A percentile compares a stretch with the other conserved stretches of the same genome.
These are phyloP conservation scores for Paecilomyces fulvus DNA, from an alignment of 2,329 filamentous ascomycete genomes.

Conservation along the genomic window DNA sequence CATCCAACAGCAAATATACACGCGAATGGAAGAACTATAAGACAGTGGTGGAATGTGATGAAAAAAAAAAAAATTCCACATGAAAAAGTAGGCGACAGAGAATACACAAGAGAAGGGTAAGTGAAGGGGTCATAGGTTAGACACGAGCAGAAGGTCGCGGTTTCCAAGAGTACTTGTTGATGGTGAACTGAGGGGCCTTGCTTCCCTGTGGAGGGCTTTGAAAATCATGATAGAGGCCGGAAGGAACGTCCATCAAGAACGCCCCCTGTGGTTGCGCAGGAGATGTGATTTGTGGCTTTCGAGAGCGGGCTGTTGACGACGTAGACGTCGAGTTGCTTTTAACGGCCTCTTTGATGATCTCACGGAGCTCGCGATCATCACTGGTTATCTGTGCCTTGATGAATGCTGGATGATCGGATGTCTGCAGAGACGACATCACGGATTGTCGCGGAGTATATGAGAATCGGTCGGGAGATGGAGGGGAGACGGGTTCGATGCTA, in stretches of 20 bases:
- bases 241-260: conserved; percentile 37
- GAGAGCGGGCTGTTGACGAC: conserved; percentile 10
- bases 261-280: conserved; percentile 34
- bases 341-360: conserved; percentile 57
- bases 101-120: conserved; percentile 3
- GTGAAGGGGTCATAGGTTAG: conserved; percentile 7
- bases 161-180: conserved; percentile 27
- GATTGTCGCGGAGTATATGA: conserved; percentile 62
- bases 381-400: conserved; percentile 76
- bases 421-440: conserved; percentile 67
- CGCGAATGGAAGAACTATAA: not conserved
- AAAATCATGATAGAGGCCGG: conserved; percentile 26
- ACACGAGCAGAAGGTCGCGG: conserved; percentile 21
- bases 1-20: conserved; percentile 1
- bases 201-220: conserved; percentile 16
- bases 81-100: not conserved
- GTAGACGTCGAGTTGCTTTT: conserved; percentile 24
- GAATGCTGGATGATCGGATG: conserved; percentile 50
- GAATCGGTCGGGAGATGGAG: conserved; percentile 55
- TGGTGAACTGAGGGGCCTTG: conserved; percentile 22
- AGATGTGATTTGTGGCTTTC: conserved; percentile 14
- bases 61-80: conserved; percentile 5
- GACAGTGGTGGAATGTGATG: not conserved
- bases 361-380: conserved; percentile 63
- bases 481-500: conserved; percentile 46